phyloP scores from a whole-genome alignment of 345 rosid genomes.

The Sisymbrium irio region DNA sequence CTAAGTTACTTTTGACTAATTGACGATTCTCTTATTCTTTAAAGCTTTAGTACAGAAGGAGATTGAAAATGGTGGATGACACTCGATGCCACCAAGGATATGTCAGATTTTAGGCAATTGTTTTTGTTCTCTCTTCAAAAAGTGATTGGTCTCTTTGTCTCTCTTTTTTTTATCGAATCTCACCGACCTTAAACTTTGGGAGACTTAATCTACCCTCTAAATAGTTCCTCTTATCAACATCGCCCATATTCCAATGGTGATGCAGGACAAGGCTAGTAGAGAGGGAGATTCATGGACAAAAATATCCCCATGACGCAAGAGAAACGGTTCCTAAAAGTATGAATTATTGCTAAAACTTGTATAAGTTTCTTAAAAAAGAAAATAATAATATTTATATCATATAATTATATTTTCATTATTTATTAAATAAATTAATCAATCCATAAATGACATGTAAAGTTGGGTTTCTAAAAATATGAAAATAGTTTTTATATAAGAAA shows the following conservation, averaged over 20 bases:
- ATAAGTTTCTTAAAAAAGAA: too few species aligned
- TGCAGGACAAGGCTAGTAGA: not conserved
- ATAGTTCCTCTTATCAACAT: constrained; percentile 13
- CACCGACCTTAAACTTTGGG: constrained; percentile 19
- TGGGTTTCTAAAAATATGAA: too few species aligned
- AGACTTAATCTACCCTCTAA: constrained; percentile 8
- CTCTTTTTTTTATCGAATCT: constrained; percentile 29
- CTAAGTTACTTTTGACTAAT: constrained; percentile 30
- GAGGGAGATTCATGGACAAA: not conserved
- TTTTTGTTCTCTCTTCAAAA: constrained; percentile 30
- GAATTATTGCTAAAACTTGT: too few species aligned
- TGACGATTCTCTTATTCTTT: constrained; percentile 28
- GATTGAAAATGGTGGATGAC: constrained; percentile 21
- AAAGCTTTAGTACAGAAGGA: constrained; percentile 21
- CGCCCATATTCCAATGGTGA: constrained; percentile 10
- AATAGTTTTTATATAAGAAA: too few species aligned
- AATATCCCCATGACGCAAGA: not conserved
- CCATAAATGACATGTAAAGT: too few species aligned
- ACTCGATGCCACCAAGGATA: constrained; percentile 21
- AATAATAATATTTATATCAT: too few species aligned
- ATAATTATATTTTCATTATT: too few species aligned
- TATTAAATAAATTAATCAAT: too few species aligned
- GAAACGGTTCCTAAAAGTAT: not conserved
- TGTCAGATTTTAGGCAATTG: constrained; percentile 24
- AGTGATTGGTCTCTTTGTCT: constrained; percentile 32